Percentiles rank a stretch among this genome's conserved stretches.
These are phyloP conservation scores for Pachyrhizus erosus DNA, from an alignment of 306 rosid species.

Conservation along the genomic window DNA sequence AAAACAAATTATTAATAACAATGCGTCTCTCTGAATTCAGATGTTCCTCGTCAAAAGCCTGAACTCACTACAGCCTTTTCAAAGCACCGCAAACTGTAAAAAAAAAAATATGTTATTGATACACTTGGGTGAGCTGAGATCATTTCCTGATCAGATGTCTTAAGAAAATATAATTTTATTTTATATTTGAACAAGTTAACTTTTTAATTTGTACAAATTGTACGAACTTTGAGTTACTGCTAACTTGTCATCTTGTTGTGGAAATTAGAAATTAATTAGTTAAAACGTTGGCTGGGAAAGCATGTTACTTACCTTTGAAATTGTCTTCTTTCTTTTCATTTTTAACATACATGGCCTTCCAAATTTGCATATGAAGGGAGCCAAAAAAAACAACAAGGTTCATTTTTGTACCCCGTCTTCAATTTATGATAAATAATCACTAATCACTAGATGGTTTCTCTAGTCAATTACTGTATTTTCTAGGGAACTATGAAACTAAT, in stretches of 20 bases:
- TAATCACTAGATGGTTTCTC: conserved; percentile 15
- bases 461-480: background rate
- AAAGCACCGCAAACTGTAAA: conserved; percentile 16
- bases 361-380: conserved; percentile 9
- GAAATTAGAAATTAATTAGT: conserved; percentile 17
- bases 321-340: background rate
- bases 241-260: background rate
- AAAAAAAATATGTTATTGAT: background rate
- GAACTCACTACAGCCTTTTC: conserved; percentile 33
- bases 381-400: conserved; percentile 2
- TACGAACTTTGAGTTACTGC: background rate
- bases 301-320: background rate
- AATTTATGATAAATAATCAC: background rate
- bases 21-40: conserved; percentile 44
- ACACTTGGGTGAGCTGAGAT: background rate
- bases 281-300: background rate
- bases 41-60: conserved; percentile 35
- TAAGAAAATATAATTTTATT: conserved; percentile 14
- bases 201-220: background rate
- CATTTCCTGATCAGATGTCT: conserved; percentile 18
- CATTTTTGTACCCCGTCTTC: background rate
- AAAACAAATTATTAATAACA: conserved; percentile 25
- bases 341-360: background rate
- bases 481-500: background rate
- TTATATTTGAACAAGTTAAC: background rate